A percentile compares a stretch with the other conserved stretches of the same genome.
These are phyloP conservation scores for Capsella rubella DNA, from an alignment of 441 rosid genomes.

Conservation along the genomic window DNA sequence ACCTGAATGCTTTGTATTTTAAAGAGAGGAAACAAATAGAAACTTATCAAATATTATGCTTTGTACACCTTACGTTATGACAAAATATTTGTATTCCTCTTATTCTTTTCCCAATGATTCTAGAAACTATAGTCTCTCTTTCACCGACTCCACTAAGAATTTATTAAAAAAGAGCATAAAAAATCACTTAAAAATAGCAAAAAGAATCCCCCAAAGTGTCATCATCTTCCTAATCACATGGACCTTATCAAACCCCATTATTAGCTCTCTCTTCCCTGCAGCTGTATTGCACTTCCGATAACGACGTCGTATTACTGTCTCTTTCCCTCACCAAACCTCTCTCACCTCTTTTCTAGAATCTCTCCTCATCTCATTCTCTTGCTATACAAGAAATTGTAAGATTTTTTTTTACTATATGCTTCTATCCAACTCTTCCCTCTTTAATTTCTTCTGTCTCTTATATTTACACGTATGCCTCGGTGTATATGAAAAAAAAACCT, in stretches of 20 bases:
- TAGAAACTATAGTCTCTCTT: slow-evolving; percentile 30
- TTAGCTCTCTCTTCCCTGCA: slow-evolving; percentile 31
- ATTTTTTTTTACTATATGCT: slow-evolving; percentile 17
- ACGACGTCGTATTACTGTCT: slow-evolving; percentile 30
- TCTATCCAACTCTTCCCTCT: slow-evolving; percentile 12
- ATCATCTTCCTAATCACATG: slow-evolving; percentile 41
- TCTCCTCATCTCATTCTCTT: slow-evolving; percentile 27
- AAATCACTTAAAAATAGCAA: not conserved
- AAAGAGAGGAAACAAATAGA: not conserved
- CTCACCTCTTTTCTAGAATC: slow-evolving; percentile 21
- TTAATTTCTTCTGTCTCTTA: slow-evolving; percentile 7
- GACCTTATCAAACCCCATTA: slow-evolving; percentile 42
- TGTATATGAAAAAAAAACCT: slow-evolving; percentile 30
- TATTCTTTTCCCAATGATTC: slow-evolving; percentile 30
- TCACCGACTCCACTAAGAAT: slow-evolving; percentile 41
- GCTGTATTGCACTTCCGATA: slow-evolving; percentile 47
- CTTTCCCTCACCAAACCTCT: slow-evolving; percentile 38
- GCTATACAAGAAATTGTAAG: slow-evolving; percentile 23
- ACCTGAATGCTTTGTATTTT: no score
- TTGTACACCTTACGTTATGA: slow-evolving; percentile 32
- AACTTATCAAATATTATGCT: not conserved
- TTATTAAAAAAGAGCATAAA: no score
- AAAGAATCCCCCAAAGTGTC: slow-evolving; percentile 21
- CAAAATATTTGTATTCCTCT: not conserved
- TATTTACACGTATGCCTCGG: slow-evolving; percentile 46